A percentile compares a stretch with the other conserved stretches of the same genome.
Conservation (phyloP, 2,329 filamentous ascomycete genomes). For the Coniochaeta sp. region DNA sequence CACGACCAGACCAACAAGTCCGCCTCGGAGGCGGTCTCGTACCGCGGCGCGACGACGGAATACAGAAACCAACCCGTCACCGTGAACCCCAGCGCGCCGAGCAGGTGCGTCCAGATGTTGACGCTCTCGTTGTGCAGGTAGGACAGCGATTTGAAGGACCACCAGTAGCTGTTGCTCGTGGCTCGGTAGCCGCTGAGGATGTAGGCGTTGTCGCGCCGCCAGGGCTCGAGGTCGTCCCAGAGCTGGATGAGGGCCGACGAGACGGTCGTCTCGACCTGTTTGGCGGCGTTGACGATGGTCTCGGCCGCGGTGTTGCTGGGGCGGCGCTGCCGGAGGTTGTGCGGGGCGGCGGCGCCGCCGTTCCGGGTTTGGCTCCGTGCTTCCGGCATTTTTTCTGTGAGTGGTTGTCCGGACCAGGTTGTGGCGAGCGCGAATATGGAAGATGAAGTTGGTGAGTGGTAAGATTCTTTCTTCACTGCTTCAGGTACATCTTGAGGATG, state of each 20-base stretch:
- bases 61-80: conserved; percentile 46
- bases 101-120: conserved; percentile 57
- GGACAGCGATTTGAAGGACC: conserved; percentile 39
- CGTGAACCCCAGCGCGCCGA: conserved; percentile 58
- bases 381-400: conserved; percentile 2
- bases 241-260: conserved; percentile 36
- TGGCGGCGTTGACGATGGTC: conserved; percentile 16
- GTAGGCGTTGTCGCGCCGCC: conserved; percentile 54
- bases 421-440: too few relatives aligned
- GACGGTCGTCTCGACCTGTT: conserved; percentile 30
- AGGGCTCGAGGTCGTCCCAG: conserved; percentile 52
- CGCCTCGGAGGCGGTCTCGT: conserved; percentile 49
- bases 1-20: conserved; percentile 70
- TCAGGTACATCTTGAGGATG: too few relatives aligned
- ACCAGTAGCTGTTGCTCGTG: conserved; percentile 38
- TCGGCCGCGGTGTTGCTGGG: conserved; percentile 19
- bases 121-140: conserved; percentile 56
- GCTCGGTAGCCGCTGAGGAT: conserved; percentile 48
- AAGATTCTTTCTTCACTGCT: too few relatives aligned
- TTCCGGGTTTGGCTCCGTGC: conserved; percentile 2
- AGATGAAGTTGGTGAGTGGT: too few relatives aligned
- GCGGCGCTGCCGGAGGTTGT: conserved; percentile 21
- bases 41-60: conserved; percentile 54
- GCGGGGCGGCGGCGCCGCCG: not conserved
- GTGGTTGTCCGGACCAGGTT: not conserved